Conservation (phyloP, 1,139 yeast genomes). For the Fermentozyma sake region DNA sequence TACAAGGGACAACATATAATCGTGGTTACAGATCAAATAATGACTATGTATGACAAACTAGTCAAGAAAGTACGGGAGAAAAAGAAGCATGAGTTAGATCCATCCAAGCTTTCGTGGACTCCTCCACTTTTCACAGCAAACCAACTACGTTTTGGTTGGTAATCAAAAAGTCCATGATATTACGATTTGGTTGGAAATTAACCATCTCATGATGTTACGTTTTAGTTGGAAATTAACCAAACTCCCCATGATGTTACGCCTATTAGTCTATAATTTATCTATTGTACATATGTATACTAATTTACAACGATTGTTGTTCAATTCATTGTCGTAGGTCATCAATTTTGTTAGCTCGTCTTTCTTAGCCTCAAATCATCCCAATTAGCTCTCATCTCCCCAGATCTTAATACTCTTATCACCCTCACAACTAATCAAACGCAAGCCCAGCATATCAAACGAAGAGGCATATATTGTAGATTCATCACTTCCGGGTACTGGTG, state of each 20-base stretch:
- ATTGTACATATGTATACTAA: no score
- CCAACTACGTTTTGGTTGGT: slow-evolving; percentile 95
- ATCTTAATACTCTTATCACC: slow-evolving; percentile 86
- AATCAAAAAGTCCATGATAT: slow-evolving; percentile 6
- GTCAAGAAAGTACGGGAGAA: slow-evolving; percentile 52
- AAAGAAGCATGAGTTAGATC: slow-evolving; percentile 75
- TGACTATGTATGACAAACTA: slow-evolving; percentile 70
- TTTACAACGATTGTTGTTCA: no score
- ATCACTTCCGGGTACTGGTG: slow-evolving; percentile 64
- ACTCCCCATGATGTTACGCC: no score
- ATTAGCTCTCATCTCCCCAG: slow-evolving; percentile 70
- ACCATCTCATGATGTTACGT: no score
- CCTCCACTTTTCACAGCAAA: slow-evolving; percentile 97
- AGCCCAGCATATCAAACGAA: slow-evolving; percentile 74
- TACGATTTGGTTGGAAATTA: no score
- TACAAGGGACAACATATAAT: slow-evolving; percentile 96
- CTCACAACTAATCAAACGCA: slow-evolving; percentile 79
- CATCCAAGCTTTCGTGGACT: slow-evolving; percentile 75
- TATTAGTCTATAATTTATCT: no score
- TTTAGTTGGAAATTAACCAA: no score
- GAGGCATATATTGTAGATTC: slow-evolving; percentile 69
- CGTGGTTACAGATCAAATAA: slow-evolving; percentile 79
- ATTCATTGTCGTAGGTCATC: no score
- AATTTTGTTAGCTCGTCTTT: no score
- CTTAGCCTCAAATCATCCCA: no score